Percentiles rank a stretch among this genome's conserved stretches.
These are phyloP conservation scores for Lycium ferocissimum DNA, from an alignment of 257 asterid genomes.

Conservation along the genomic window DNA sequence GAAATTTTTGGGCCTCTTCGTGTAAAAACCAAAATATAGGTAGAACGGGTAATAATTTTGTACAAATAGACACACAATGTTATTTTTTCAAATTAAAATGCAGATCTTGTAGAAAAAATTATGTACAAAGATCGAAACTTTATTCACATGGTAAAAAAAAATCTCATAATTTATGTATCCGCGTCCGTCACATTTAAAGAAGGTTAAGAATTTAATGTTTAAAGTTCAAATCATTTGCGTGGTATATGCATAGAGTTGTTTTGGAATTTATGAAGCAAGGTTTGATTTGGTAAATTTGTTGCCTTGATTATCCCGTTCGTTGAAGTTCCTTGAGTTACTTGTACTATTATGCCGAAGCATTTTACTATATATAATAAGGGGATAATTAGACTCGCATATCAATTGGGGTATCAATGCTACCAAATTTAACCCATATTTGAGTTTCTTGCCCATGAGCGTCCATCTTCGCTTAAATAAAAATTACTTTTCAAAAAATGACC, in stretches of 20 bases:
- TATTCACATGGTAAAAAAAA: neutral
- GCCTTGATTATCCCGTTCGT: neutral
- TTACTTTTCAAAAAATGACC: too few relatives aligned
- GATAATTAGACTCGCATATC: too few relatives aligned
- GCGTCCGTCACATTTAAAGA: neutral
- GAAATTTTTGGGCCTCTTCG: too few relatives aligned
- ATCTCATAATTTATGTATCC: conserved; percentile 3
- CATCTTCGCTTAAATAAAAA: too few relatives aligned
- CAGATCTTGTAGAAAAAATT: neutral
- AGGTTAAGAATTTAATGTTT: neutral
- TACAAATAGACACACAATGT: too few relatives aligned
- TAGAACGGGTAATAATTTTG: too few relatives aligned
- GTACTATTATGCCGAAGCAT: neutral
- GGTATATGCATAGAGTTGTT: neutral
- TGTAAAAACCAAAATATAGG: too few relatives aligned
- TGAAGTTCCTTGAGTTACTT: neutral
- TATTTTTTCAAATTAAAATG: too few relatives aligned
- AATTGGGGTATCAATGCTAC: too few relatives aligned
- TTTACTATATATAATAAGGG: neutral
- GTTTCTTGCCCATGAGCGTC: too few relatives aligned
- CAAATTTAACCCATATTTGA: too few relatives aligned
- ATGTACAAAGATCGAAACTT: neutral
- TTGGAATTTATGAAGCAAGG: conserved; percentile 2
- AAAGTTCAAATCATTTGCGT: neutral
- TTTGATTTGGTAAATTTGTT: conserved; percentile 20